Conservation (phyloP, 306 rosid genomes). For the Dalbergia oliveri region DNA sequence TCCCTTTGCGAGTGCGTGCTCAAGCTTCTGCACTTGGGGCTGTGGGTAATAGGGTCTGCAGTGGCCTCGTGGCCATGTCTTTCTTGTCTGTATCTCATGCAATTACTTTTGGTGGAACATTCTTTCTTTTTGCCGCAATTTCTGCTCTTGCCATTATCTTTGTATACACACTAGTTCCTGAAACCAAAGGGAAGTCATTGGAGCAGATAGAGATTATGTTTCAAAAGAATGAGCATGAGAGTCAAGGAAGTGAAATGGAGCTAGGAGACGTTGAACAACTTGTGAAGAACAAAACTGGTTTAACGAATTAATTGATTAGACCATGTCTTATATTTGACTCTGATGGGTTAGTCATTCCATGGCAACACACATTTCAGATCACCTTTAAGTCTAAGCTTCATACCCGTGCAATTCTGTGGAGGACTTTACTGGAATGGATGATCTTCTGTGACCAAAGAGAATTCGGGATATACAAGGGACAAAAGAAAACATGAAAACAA, state of each 20-base stretch:
- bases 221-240: conserved; percentile 61
- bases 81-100: conserved; percentile 75
- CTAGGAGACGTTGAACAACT: conserved; percentile 89
- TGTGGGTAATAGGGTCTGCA: conserved; percentile 85
- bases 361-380: conserved; percentile 35
- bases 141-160: conserved; percentile 77
- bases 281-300: conserved; percentile 67
- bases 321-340: neutral
- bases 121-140: conserved; percentile 76
- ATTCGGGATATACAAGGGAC: conserved; percentile 21
- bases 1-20: conserved; percentile 84
- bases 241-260: conserved; percentile 64
- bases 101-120: conserved; percentile 70
- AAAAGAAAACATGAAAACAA: conserved; percentile 30
- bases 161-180: conserved; percentile 73
- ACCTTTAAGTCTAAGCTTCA: conserved; percentile 42
- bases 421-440: conserved; percentile 44
- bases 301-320: conserved; percentile 44
- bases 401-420: conserved; percentile 21
- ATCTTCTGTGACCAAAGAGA: conserved; percentile 36
- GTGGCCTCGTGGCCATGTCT: conserved; percentile 94
- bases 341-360: conserved; percentile 46
- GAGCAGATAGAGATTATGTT: conserved; percentile 88
- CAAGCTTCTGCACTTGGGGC: conserved; percentile 93
- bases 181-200: conserved; percentile 92